Percentiles rank a stretch among this genome's conserved stretches.
These are phyloP conservation scores for Corrigiola litoralis DNA, from an alignment of 179 eudicot species.

Conservation along the genomic window DNA sequence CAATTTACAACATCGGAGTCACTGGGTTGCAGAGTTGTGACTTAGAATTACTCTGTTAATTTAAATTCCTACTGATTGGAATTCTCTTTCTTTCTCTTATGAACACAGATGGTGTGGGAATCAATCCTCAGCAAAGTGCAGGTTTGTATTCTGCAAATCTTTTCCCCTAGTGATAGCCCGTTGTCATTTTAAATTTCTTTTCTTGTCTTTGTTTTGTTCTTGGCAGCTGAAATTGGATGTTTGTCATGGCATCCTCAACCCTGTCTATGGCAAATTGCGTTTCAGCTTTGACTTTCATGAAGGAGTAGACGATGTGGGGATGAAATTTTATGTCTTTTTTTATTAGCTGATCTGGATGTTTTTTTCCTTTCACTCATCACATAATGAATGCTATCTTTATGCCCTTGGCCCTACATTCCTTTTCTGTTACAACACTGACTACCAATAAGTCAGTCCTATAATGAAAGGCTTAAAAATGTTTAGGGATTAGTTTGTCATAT, in stretches of 20 bases:
- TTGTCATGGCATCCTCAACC: no score
- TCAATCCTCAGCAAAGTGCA: slow-evolving; percentile 97
- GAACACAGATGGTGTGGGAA: slow-evolving; percentile 87
- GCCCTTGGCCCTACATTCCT: background rate
- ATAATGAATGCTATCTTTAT: background rate
- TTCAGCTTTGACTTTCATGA: no score
- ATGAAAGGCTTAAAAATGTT: no score
- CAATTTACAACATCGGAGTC: no score
- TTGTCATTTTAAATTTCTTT: background rate
- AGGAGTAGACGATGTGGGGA: no score
- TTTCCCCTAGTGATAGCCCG: background rate
- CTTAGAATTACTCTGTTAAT: no score
- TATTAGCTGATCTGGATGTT: background rate
- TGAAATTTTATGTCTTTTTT: no score
- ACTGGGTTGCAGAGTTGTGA: no score
- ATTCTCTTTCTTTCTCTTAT: background rate
- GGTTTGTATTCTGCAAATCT: slow-evolving; percentile 35
- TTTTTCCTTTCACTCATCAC: background rate
- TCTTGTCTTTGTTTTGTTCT: background rate
- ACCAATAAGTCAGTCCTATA: no score
- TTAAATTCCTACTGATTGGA: background rate
- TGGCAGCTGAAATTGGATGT: no score
- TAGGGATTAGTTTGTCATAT: no score
- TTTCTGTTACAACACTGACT: background rate
- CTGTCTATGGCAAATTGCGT: no score